phyloP scores from a whole-genome alignment of 768 basidiomycete species.

The Exidia glandulosa region DNA sequence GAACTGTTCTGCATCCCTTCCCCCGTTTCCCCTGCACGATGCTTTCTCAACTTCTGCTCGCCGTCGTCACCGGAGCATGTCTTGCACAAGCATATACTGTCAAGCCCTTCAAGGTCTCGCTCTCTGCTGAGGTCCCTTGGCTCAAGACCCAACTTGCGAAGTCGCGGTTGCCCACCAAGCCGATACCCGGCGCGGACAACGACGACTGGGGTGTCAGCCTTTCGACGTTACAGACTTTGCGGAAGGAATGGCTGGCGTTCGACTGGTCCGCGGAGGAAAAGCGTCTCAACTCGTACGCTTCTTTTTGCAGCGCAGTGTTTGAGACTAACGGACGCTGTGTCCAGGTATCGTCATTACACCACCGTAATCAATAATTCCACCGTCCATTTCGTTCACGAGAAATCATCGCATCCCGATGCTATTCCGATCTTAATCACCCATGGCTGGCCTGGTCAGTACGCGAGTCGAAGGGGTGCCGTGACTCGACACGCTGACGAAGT shows the following conservation, averaged over 20 bases:
- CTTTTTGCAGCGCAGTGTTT: not conserved
- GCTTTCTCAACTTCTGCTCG: not conserved
- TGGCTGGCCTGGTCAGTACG: constrained; percentile 6
- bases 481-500: not conserved
- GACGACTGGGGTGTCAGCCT: not conserved
- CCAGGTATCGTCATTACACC: not conserved
- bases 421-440: constrained; percentile 5
- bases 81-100: not conserved
- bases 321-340: not conserved
- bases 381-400: not conserved
- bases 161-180: not conserved
- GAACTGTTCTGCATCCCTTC: not conserved
- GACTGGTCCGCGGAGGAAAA: not conserved
- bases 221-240: not conserved
- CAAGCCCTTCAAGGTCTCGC: not conserved
- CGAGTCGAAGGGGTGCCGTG: not conserved
- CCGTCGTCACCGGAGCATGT: not conserved
- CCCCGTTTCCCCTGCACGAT: not conserved
- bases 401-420: not conserved
- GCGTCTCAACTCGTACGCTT: not conserved
- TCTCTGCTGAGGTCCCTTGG: not conserved
- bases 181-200: not conserved
- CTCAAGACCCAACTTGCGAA: not conserved
- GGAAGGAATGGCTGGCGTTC: not conserved
- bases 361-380: not conserved